Base-by-base conservation (phyloP, 805 yeast species). In the Candida pini region DNA sequence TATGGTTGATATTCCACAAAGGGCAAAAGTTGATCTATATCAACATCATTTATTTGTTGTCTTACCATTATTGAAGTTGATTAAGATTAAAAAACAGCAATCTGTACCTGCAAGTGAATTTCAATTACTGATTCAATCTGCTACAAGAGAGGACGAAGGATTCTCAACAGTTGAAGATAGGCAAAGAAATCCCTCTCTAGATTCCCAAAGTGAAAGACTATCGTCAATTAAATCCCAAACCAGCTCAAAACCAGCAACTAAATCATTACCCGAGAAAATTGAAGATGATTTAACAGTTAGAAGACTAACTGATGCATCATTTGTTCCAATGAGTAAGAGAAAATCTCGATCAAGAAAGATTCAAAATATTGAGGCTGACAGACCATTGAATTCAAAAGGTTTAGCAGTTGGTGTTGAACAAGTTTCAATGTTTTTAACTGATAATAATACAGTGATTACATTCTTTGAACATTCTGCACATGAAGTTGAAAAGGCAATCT, bases 1-100 rank as follows among this genome's bases (percentile, higher is more conserved):
- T 48, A 68, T 76, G 76, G 69, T 76, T 29, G 81, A 76, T 51
- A 64, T 74, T 18, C 81, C 81, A 4, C 79, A 73, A 38, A 56
- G 82, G 18, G 73, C 81, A 0, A 76, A 76, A 43, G 63, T 66
- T 28, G 81, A 76, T 43, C 54, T 66, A n/a, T 76, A 71, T 40
- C 63, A 69, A 3, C 57, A 54, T 21, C 78, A 71, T 42, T 40
- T 71, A n/a, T 76, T 75, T 52, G 68, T 73, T 34, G 73, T 76
- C 18, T 45, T 76, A 28, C 81, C 82, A 4, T 40, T 76, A 37
- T 61, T 72, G 36, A 68, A 71, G 35, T 55, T 76, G 30, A 57
- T 69, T 6, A 59, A 56, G 19, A 47, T 50, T 29, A 45, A 50
- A 26, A 43, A 36, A 17, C 31, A 34, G 15, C 35, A 27, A 9